A percentile compares a stretch with the other conserved stretches of the same genome.
Evolutionary conservation across 2,329 filamentous ascomycete genomes (phyloP).

Genomic region (Aspergillus melleus): DNA sequence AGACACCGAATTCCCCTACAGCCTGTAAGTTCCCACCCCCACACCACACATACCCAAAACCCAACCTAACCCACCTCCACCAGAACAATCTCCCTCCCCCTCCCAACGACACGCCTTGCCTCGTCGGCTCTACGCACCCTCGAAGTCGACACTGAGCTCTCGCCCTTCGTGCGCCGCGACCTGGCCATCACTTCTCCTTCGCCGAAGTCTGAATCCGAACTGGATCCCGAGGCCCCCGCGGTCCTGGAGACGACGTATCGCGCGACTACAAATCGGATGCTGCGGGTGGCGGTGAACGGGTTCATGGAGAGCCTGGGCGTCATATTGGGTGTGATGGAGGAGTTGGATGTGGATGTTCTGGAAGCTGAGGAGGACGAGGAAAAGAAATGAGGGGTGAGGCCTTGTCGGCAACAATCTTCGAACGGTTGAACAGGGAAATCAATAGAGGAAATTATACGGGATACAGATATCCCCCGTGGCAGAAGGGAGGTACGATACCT

Average conservation of each 20-base stretch:
- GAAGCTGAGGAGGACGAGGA: slow-evolving; percentile 36
- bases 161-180: slow-evolving; percentile 72
- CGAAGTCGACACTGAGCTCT: slow-evolving; percentile 85
- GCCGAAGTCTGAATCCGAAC: slow-evolving; percentile 28
- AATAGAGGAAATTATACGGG: too few relatives aligned
- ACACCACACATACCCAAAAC: slow-evolving; percentile 4
- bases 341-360: slow-evolving; percentile 82
- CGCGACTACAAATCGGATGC: slow-evolving; percentile 93
- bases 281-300: slow-evolving; percentile 91
- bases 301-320: slow-evolving; percentile 90
- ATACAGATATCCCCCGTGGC: too few relatives aligned
- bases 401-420: too few relatives aligned
- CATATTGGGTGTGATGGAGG: slow-evolving; percentile 84
- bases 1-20: slow-evolving; percentile 37
- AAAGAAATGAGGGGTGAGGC: slow-evolving; percentile 19
- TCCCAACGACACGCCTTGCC: slow-evolving; percentile 78
- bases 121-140: slow-evolving; percentile 72
- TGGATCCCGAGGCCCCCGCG: slow-evolving; percentile 35
- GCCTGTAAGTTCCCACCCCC: slow-evolving; percentile 30
- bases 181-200: slow-evolving; percentile 56
- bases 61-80: slow-evolving; percentile 12
- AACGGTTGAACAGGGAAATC: background rate
- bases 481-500: too few relatives aligned
- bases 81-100: slow-evolving; percentile 74
- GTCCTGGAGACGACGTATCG: slow-evolving; percentile 74